These are phyloP conservation scores for Pecoramyces ruminantium DNA, from an alignment of 192 early-diverging fungal species.

Conservation along the genomic window DNA sequence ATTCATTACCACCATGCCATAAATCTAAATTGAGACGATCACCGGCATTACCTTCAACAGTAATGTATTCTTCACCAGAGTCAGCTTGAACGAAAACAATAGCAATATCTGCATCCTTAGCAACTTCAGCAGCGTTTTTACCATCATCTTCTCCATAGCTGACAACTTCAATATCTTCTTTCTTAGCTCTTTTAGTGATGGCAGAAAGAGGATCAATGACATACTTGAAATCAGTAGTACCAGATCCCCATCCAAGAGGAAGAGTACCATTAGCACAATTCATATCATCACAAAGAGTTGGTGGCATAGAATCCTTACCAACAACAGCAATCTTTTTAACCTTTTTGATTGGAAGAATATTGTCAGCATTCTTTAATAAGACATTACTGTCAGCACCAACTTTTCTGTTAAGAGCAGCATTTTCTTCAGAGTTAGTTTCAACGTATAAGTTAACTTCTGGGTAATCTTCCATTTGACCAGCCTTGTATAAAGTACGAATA, in stretches of 20 bases:
- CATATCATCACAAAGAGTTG: not conserved
- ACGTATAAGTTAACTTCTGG: no score
- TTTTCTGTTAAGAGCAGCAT: not conserved
- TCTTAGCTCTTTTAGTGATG: not conserved
- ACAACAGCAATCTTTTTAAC: constrained; percentile 13
- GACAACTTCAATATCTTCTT: no score
- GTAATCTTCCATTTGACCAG: no score
- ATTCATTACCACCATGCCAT: constrained; percentile 12
- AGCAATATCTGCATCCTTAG: constrained; percentile 18
- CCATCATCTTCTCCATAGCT: not conserved
- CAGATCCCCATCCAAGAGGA: constrained; percentile 1
- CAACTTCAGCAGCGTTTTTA: constrained; percentile 1
- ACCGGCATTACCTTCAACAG: constrained; percentile 5
- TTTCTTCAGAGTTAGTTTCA: no score
- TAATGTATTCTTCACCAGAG: not conserved
- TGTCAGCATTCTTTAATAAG: constrained; percentile 24
- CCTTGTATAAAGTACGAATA: no score
- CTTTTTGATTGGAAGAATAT: constrained; percentile 13
- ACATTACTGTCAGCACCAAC: constrained; percentile 26
- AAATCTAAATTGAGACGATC: constrained; percentile 12
- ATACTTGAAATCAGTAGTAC: constrained; percentile 5
- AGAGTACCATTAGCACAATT: not conserved
- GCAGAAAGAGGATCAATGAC: not conserved
- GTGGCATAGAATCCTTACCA: constrained; percentile 16
- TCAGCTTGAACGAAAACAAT: constrained; percentile 16